Base-by-base conservation (phyloP, 2,329 filamentous ascomycete species). In the Phaeosphaeria sp. region DNA sequence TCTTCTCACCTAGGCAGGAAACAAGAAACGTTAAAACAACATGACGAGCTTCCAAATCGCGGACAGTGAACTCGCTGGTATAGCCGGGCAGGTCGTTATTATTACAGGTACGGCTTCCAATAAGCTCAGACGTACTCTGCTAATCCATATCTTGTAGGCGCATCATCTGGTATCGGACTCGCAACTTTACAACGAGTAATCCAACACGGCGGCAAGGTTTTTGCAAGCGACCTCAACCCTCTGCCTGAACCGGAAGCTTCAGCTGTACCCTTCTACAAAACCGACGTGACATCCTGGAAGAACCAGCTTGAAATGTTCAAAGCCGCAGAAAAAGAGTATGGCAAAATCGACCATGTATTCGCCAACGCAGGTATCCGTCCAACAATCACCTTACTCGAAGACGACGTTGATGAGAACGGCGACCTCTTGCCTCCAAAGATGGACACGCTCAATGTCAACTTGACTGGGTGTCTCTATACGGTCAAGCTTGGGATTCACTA, bases 131-230 rank as follows among this genome's bases (percentile, higher is more conserved):
- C 5, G 44, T 23, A 1, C 4, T 21, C 20, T 23, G 3, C 27
- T 55, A 4, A 57, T 46, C 56, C 10, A 52, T 36, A 2, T 22
- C 11, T 13, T 25, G 0, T 39, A 82, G 85, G 86, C 49, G 84
- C 84, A 55, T 85, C 84, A 0, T 86, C 85, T 2, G 87, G 87
- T 17, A 89, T 89, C 52, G 86, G 86, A 30, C 79, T 87, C 15
- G 83, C 83, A 53, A 87, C 86, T 0, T 79, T 82, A 7, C 71
- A 81, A 9, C 75, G 84, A 1, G 80, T 87, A 15, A 76, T 88
- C 7, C 74, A 79, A 0, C 71, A 82, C 0, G 85, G 85, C 20
- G 86, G 85, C 25, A 80, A 77, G 17, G 85, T 89, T 18, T 79
- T 87, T 57, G 82, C 80, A 23, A 82, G 78, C 36, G 87, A 89